Percentiles rank a stretch among this genome's conserved stretches.
These are phyloP conservation scores for Cicer yamashitae DNA, from an alignment of 306 rosid genomes.

Conservation along the genomic window DNA sequence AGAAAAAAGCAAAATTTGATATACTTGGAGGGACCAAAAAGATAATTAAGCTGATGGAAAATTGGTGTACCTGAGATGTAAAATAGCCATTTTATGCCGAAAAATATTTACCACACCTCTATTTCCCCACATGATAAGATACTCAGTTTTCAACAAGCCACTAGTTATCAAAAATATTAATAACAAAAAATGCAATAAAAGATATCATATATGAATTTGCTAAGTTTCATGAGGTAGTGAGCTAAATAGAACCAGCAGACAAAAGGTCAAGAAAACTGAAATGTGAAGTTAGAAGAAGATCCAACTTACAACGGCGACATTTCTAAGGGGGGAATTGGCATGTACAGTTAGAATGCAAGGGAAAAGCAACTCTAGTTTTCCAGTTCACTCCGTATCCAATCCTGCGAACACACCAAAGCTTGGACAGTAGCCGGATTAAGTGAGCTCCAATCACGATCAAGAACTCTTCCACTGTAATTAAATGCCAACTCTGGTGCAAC, in stretches of 20 bases:
- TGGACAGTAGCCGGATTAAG: constrained; percentile 72
- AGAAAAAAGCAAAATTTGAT: neutral
- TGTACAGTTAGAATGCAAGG: constrained; percentile 46
- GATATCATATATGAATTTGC: constrained; percentile 37
- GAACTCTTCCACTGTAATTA: constrained; percentile 59
- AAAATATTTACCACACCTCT: constrained; percentile 2
- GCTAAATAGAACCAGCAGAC: constrained; percentile 34
- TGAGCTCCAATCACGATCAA: constrained; percentile 82
- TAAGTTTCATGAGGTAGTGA: constrained; percentile 37
- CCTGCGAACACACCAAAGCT: constrained; percentile 93
- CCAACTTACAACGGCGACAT: constrained; percentile 40
- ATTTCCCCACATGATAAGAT: neutral
- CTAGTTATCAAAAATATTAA: constrained; percentile 21
- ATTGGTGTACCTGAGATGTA: constrained; percentile 9
- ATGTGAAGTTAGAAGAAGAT: constrained; percentile 48
- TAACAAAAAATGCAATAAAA: constrained; percentile 9
- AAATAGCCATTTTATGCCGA: neutral
- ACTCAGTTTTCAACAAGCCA: constrained; percentile 30
- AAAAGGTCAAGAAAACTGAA: constrained; percentile 40
- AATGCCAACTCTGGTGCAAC: constrained; percentile 67
- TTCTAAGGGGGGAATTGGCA: constrained; percentile 47
- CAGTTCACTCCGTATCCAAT: constrained; percentile 93
- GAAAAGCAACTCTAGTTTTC: constrained; percentile 62
- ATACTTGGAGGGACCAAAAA: neutral
- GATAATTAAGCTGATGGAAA: neutral